phyloP scores from a whole-genome alignment of 106 monocot species.

The Agapanthus africanus region DNA sequence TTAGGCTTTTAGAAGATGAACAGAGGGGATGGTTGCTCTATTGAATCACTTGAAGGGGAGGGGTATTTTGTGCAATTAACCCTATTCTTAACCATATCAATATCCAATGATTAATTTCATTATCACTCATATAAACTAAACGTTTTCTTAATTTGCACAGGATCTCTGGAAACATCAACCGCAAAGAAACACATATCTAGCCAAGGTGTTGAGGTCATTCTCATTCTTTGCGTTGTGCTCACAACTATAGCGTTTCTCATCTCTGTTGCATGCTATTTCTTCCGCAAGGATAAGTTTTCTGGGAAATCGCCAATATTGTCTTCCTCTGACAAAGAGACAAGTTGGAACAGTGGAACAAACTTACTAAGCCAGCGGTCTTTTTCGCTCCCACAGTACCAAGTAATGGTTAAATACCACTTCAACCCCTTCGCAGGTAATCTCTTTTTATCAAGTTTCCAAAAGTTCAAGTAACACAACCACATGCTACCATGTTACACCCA shows the following conservation, averaged over 20 bases:
- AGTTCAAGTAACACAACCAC: too few relatives aligned
- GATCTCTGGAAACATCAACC: slow-evolving; percentile 19
- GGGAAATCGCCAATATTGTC: slow-evolving; percentile 17
- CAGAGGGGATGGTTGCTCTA: too few relatives aligned
- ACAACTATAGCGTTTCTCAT: slow-evolving; percentile 45
- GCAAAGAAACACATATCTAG: slow-evolving; percentile 31
- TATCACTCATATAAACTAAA: neutral
- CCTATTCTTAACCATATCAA: too few relatives aligned
- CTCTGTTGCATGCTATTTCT: slow-evolving; percentile 44
- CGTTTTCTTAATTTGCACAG: slow-evolving; percentile 4
- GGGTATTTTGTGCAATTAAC: too few relatives aligned
- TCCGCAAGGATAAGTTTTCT: slow-evolving; percentile 39
- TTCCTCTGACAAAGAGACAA: slow-evolving; percentile 43
- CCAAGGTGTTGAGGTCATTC: slow-evolving; percentile 35
- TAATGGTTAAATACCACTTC: slow-evolving; percentile 10
- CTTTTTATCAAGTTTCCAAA: slow-evolving; percentile 5
- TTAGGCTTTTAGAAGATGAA: too few relatives aligned
- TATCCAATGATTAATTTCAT: neutral
- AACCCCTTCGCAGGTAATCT: slow-evolving; percentile 17
- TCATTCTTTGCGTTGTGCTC: slow-evolving; percentile 50
- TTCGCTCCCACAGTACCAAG: slow-evolving; percentile 26
- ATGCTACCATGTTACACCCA: too few relatives aligned
- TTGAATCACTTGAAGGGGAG: too few relatives aligned
- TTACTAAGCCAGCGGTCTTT: slow-evolving; percentile 53
- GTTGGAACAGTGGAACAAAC: slow-evolving; percentile 60